Conservation (phyloP, 345 rosid genomes). For the Salix dunnii region DNA sequence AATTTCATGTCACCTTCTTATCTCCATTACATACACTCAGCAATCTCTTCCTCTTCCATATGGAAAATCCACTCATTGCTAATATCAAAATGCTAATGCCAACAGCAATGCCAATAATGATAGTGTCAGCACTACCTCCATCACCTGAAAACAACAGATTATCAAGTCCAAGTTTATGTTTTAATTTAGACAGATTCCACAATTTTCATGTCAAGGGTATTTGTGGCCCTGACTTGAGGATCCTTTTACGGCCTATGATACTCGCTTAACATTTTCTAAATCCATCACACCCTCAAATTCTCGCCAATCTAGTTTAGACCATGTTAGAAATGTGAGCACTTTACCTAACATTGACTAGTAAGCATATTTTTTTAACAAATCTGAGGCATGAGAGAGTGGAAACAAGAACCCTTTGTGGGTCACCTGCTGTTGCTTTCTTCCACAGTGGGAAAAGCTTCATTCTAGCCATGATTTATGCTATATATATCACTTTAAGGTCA, state of each 20-base stretch:
- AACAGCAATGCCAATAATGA: conserved; percentile 44
- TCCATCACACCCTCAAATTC: neutral
- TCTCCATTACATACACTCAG: conserved; percentile 9
- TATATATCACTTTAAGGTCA: neutral
- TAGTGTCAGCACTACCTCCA: conserved; percentile 17
- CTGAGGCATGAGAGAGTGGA: neutral
- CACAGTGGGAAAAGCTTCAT: neutral
- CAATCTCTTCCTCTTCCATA: conserved; percentile 54
- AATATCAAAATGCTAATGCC: conserved; percentile 44
- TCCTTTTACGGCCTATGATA: neutral
- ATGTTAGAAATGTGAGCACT: neutral
- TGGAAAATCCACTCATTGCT: conserved; percentile 23
- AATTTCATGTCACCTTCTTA: conserved; percentile 30
- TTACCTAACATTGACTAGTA: neutral
- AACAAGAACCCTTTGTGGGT: neutral
- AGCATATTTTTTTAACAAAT: neutral
- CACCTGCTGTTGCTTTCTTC: neutral
- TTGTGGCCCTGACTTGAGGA: neutral
- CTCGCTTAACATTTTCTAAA: neutral
- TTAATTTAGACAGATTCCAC: no score
- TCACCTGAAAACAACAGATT: conserved; percentile 34
- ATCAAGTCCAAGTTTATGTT: neutral
- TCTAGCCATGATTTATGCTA: neutral
- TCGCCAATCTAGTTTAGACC: neutral
- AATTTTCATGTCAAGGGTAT: neutral